These are phyloP conservation scores for Albifimbria verrucaria DNA, from an alignment of 2,329 filamentous ascomycete genomes.

Conservation along the genomic window DNA sequence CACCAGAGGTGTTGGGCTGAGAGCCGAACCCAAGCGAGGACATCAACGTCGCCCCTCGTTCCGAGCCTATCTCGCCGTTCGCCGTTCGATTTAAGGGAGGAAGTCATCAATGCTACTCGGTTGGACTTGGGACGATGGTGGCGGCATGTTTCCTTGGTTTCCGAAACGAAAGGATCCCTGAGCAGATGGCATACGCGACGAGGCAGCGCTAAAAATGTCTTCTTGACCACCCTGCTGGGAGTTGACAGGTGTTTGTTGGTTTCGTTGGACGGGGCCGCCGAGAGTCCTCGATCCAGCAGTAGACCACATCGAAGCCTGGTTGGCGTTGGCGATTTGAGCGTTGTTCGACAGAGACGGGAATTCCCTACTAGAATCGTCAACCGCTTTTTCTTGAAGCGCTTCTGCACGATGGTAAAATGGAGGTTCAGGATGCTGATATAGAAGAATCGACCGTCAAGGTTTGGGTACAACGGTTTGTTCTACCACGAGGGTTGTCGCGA, in stretches of 20 bases:
- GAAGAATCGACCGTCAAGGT: too few relatives aligned
- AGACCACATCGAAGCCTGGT: slow-evolving; percentile 53
- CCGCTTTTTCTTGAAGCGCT: not conserved
- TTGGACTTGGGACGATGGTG: slow-evolving; percentile 44
- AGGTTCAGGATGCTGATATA: too few relatives aligned
- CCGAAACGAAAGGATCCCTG: slow-evolving; percentile 54
- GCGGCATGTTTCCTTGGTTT: slow-evolving; percentile 37
- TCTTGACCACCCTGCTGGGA: slow-evolving; percentile 51
- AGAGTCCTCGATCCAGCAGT: slow-evolving; percentile 46
- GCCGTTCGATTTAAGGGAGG: slow-evolving; percentile 57
- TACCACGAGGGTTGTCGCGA: too few relatives aligned
- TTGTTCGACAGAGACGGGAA: slow-evolving; percentile 65
- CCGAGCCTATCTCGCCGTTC: slow-evolving; percentile 56
- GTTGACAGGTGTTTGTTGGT: slow-evolving; percentile 46
- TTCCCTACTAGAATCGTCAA: slow-evolving; percentile 45
- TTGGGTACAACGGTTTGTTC: too few relatives aligned
- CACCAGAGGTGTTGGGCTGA: slow-evolving; percentile 35
- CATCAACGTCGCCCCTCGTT: slow-evolving; percentile 50
- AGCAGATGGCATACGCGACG: slow-evolving; percentile 32
- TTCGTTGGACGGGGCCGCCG: slow-evolving; percentile 47
- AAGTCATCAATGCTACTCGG: slow-evolving; percentile 56
- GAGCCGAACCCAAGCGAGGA: slow-evolving; percentile 52
- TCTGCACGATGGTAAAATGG: too few relatives aligned
- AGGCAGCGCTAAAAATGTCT: slow-evolving; percentile 39
- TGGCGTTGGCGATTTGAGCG: slow-evolving; percentile 47